Evolutionary conservation across 75 land plant species (phyloP), one percentile per base, ranked within the genome.

Genomic region (Pseudotsuga menziesii): DNA sequence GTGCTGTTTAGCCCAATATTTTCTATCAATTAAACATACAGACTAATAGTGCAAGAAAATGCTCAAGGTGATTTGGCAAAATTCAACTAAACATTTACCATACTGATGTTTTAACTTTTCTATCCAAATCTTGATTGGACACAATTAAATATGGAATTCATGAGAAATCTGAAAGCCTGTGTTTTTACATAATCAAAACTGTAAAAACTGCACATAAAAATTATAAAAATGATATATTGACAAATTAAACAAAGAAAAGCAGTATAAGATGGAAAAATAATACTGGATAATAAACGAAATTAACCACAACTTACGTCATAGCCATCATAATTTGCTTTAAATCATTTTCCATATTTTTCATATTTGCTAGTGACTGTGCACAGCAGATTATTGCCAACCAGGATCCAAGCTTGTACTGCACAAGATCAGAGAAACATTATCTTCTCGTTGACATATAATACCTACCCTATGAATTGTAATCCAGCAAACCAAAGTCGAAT

Each of bases 261-360:
- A 35, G 41, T 16, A 29, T 35, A 35, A 32, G 39, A 16, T 35
- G 36, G 69, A 5, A 29, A 25, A 35, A 3, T 17, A 13, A 17
- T n/a, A 44, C 20, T 23, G 41, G 11, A 35, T 69, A 69, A 41
- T 36, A 69, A 52, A 23, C 8, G 22, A 77, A 22, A 27, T 15
- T 20, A 80, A 77, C 58, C 75, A 39, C 19, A 27, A 90, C 88
- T 91, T 78, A 95, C 98, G 95, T 93, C 73, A 95, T 75, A 32
- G 96, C 98, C 98, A 95, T 95, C 29, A 95, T 81, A 44, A 95
- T 86, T 82, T 95, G 98, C 76, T 93, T 95, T 36, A 95, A 80
- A 76, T 95, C 98, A 73, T 79, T 89, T 69, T 95, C 98, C 35
- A 86, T 16, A 71, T 93, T 93, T 86, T 79, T 88, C 98, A 95